phyloP scores from a whole-genome alignment of 2,329 filamentous ascomycete species.

The Simplicillium sp. region DNA sequence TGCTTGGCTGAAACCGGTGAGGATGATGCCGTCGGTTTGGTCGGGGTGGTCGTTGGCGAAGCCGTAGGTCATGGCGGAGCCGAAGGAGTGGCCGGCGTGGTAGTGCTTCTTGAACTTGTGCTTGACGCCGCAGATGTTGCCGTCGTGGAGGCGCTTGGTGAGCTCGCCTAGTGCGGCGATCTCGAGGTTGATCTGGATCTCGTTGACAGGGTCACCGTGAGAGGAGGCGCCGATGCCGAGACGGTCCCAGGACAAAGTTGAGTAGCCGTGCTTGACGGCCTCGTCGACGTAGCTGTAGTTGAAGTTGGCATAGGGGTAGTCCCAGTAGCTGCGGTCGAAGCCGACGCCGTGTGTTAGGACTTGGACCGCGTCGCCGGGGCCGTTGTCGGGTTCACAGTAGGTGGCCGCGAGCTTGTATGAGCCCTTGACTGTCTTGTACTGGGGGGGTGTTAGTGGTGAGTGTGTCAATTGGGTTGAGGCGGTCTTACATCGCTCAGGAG shows the following conservation, averaged over 20 bases:
- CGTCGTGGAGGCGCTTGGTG: constrained; percentile 37
- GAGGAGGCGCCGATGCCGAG: constrained; percentile 50
- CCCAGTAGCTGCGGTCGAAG: constrained; percentile 47
- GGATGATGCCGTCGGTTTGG: constrained; percentile 46
- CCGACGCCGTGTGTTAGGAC: constrained; percentile 32
- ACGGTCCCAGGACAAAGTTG: constrained; percentile 52
- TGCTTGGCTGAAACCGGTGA: constrained; percentile 50
- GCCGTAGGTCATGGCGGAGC: constrained; percentile 46
- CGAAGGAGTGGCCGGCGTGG: constrained; percentile 57
- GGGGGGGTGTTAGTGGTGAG: constrained; percentile 5
- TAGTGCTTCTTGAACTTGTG: constrained; percentile 32
- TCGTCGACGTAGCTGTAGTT: constrained; percentile 53
- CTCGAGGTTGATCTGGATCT: constrained; percentile 49
- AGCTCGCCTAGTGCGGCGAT: constrained; percentile 46
- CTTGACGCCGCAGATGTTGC: constrained; percentile 30
- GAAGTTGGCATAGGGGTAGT: constrained; percentile 43
- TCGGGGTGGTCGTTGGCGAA: constrained; percentile 41
- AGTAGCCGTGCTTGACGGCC: constrained; percentile 47
- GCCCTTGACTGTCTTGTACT: constrained; percentile 35
- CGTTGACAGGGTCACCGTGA: constrained; percentile 47
- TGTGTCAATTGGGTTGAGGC: not conserved
- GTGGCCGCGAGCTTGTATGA: constrained; percentile 49
- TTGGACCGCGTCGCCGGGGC: constrained; percentile 25
- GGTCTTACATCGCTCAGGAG: constrained; percentile 24
- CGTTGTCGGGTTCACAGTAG: constrained; percentile 48